Conservation (phyloP, 257 asterid genomes). For the Nicotiana sylvestris region DNA sequence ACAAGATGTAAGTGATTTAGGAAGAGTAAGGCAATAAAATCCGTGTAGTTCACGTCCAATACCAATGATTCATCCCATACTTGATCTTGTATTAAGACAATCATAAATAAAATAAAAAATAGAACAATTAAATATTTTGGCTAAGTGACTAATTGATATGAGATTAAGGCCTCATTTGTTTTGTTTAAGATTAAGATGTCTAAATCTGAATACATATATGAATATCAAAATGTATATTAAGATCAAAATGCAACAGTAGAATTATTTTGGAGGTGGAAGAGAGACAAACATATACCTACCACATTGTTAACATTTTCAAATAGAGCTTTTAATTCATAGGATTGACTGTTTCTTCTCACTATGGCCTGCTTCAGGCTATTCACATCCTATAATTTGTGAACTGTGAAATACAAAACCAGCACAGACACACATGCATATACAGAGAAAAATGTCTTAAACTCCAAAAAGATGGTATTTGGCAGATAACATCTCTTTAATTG, state of each 20-base stretch:
- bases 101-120: too few relatives aligned
- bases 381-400: conserved; percentile 2
- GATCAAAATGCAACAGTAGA: background rate
- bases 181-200: too few relatives aligned
- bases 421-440: background rate
- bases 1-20: too few relatives aligned
- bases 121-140: too few relatives aligned
- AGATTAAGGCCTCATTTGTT: too few relatives aligned
- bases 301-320: background rate
- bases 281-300: background rate
- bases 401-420: background rate
- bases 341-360: background rate
- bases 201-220: too few relatives aligned
- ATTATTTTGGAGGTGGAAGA: background rate
- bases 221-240: too few relatives aligned
- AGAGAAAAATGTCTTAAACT: background rate
- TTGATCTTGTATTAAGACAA: too few relatives aligned
- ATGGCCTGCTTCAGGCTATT: background rate
- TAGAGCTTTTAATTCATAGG: background rate
- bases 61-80: too few relatives aligned
- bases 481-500: background rate
- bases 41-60: too few relatives aligned
- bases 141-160: too few relatives aligned
- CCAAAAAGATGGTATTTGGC: background rate
- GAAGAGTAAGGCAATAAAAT: too few relatives aligned